Conservation (phyloP, 2,329 filamentous ascomycete genomes). For the Verticillium zaregamsianum region DNA sequence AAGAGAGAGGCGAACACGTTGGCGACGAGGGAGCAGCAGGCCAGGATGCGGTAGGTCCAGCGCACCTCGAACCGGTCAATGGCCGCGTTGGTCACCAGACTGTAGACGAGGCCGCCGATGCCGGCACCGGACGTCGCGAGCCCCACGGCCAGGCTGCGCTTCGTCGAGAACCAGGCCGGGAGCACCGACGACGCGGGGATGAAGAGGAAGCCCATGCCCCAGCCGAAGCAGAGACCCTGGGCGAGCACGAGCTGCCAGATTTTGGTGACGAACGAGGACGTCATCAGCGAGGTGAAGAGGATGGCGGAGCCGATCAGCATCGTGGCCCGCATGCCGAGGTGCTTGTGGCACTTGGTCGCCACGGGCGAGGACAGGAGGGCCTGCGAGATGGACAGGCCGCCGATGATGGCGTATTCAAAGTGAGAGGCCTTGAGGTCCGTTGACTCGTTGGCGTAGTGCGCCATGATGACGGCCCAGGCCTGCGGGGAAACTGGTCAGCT, state of each 20-base stretch:
- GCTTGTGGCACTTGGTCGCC: conserved; percentile 18
- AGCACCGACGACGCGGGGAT: conserved; percentile 51
- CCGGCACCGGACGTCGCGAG: conserved; percentile 50
- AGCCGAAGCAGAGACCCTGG: conserved; percentile 56
- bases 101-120: conserved; percentile 19
- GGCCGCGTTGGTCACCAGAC: conserved; percentile 34
- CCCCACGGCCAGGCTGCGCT: conserved; percentile 53
- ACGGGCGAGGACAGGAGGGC: conserved; percentile 36
- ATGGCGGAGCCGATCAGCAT: conserved; percentile 50
- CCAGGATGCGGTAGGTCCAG: conserved; percentile 51
- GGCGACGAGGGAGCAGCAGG: conserved; percentile 43
- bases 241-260: conserved; percentile 59
- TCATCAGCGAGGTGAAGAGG: conserved; percentile 46
- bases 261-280: conserved; percentile 44
- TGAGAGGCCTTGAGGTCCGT: conserved; percentile 46
- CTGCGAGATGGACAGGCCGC: conserved; percentile 49
- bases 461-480: conserved; percentile 52
- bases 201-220: conserved; percentile 58
- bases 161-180: conserved; percentile 57
- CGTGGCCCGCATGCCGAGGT: conserved; percentile 25
- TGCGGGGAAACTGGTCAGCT: conserved; percentile 7
- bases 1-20: conserved; percentile 51
- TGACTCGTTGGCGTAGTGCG: conserved; percentile 47
- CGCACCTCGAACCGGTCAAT: conserved; percentile 46
- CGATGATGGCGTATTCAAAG: conserved; percentile 56